phyloP scores from a whole-genome alignment of 2,329 filamentous ascomycete genomes.

The Trichophyton mentagrophytes region DNA sequence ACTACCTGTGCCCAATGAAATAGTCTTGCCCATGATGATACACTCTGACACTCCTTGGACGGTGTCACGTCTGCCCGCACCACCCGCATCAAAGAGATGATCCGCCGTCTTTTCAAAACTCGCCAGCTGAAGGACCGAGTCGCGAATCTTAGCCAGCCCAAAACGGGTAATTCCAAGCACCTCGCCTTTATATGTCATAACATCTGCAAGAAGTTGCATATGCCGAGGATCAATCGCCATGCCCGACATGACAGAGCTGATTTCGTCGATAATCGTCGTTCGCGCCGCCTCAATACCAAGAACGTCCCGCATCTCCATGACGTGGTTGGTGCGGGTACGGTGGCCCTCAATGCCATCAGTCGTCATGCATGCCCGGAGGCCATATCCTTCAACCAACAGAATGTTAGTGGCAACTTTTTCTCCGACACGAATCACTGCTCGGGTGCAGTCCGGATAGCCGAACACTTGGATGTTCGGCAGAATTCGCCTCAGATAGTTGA shows the following conservation, averaged over 20 bases:
- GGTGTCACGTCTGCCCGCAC: conserved; percentile 77
- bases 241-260: conserved; percentile 73
- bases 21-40: conserved; percentile 96
- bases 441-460: conserved; percentile 71
- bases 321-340: conserved; percentile 63
- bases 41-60: conserved; percentile 93
- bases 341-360: conserved; percentile 81
- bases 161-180: conserved; percentile 94
- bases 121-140: conserved; percentile 83
- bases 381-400: conserved; percentile 84
- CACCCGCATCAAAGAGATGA: conserved; percentile 88
- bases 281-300: conserved; percentile 92
- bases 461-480: conserved; percentile 77
- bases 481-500: conserved; percentile 72
- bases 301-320: conserved; percentile 78
- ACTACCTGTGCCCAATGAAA: conserved; percentile 78
- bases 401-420: conserved; percentile 47
- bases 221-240: conserved; percentile 97
- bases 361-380: conserved; percentile 76
- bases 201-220: conserved; percentile 92
- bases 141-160: conserved; percentile 89
- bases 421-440: conserved; percentile 78
- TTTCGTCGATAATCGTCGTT: conserved; percentile 78
- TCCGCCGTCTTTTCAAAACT: conserved; percentile 98
- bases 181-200: conserved; percentile 98